Base-by-base conservation (phyloP, 805 yeast species). In the Saccharomyces kudriavzevii region DNA sequence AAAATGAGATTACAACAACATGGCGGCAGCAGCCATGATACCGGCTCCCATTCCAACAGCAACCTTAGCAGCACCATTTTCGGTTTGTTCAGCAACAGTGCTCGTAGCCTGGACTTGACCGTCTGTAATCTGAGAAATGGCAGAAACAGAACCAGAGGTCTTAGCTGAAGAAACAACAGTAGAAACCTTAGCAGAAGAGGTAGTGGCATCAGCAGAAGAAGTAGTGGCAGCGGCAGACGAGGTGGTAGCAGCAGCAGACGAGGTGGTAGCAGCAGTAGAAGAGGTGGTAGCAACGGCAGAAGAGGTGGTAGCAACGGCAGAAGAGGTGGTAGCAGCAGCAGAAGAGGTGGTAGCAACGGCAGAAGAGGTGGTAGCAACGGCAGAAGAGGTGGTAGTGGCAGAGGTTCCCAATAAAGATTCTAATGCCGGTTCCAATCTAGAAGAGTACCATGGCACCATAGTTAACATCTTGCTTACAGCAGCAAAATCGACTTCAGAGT, bases 41-140 rank as follows among this genome's bases (percentile, higher is more conserved):
- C 61, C 60, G 40, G 61, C 62, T 54, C 62, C 62, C 51, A 57
- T 46, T 53, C 63, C 62, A 40, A 50, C 57, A 45, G 49, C 56
- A 48, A 60, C 60, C 49, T 50, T 60, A 31, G 53, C 57, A 50
- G 64, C 64, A 57, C 58, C 62, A 47, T 60, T 61, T 45, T 56
- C 59, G 26, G 66, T 58, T 53, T 59, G 58, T 47, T 47, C 50
- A 20, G 43, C n/a, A 25, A 50, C 53, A 6, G 43, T 35, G 8
- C 14, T 46, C 6, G 43, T 30, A 4, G 47, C 71, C 61, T 73
- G 76, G 30, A 70, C 61, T 58, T 73, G 76, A 51, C 77, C 77
- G 55, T 75, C 43, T n/a, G 49, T 11, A 11, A 31, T 48, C 14
- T 40, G 45, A 11, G 49, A 13, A 25, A 52, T 17, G 13, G 35